Evolutionary conservation across 2,329 filamentous ascomycete genomes (phyloP).

Genomic region (Blastomyces silverae): DNA sequence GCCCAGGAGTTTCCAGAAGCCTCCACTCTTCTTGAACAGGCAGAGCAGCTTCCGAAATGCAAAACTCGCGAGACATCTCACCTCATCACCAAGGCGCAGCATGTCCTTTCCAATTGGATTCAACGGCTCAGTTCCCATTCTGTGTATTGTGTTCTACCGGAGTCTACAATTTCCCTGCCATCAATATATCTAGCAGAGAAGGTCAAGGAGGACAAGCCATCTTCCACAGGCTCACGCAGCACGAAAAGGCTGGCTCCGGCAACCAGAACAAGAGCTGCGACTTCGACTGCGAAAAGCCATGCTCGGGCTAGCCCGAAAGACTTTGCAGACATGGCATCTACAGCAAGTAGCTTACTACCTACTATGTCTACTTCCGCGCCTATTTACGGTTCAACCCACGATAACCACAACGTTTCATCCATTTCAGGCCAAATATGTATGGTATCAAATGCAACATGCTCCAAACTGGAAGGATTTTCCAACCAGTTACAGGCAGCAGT

Average conservation of each 20-base stretch:
- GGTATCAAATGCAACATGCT: conserved; percentile 38
- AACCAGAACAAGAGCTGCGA: conserved; percentile 24
- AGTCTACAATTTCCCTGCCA: conserved; percentile 85
- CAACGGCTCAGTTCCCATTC: conserved; percentile 63
- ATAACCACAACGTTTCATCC: conserved; percentile 35
- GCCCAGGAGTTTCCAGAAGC: conserved; percentile 53
- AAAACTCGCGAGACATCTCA: conserved; percentile 58
- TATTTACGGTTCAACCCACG: conserved; percentile 35
- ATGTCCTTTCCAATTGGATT: conserved; percentile 36
- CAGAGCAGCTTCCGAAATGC: conserved; percentile 30
- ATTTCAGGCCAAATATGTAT: conserved; percentile 39
- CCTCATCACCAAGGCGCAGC: conserved; percentile 34
- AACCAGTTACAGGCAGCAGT: conserved; percentile 28
- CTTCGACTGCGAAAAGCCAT: conserved; percentile 26
- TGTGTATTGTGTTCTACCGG: conserved; percentile 81
- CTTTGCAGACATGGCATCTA: conserved; percentile 34
- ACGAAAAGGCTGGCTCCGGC: conserved; percentile 10
- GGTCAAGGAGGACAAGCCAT: conserved; percentile 30
- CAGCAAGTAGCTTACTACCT: conserved; percentile 32
- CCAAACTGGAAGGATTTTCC: conserved; percentile 24
- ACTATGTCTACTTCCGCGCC: conserved; percentile 32
- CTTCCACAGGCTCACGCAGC: conserved; percentile 25
- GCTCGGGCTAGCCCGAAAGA: conserved; percentile 31
- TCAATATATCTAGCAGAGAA: conserved; percentile 48
- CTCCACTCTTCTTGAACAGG: conserved; percentile 45